Evolutionary conservation across 805 yeast species (phyloP), one percentile per base, ranked within the genome.

Genomic region (Zygosaccharomyces kombuchaensis): DNA sequence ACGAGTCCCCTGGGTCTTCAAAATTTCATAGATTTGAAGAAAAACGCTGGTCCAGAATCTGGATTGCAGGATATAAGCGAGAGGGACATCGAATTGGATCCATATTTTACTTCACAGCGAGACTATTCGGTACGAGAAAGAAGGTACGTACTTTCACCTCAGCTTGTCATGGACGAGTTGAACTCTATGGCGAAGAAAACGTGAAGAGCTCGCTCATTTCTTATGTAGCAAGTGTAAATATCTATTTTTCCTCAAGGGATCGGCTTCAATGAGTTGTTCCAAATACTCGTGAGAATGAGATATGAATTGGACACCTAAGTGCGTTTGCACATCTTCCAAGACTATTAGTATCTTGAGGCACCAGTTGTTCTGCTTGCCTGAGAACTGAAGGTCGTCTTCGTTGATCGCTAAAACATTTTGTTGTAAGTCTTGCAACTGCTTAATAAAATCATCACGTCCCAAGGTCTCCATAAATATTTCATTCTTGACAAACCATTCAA

Each of bases 331-430:
- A 21, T 57, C 59, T 57, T 76, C 71, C 32, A 80, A 66, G 21
- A 74, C 71, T 26, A 83, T 63, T 16, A 80, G 68, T 9, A 77
- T 70, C 55, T 86, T 84, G 49, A 87, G 64, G 57, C 96, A 89
- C 91, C 96, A 84, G 38, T 73, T 73, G 57, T 83, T 81, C 47
- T 81, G 87, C 43, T 58, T 62, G 0, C 77, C 81, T 50, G 70
- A 72, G 56, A 87, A 89, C 6, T 80, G 87, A 27, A 74, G 70
- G 58, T 93, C 98, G 39, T 87, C 73, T 29, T 76, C 81, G 56
- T 84, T 81, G 43, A 90, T 72, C 50, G 85, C 88, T 6, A 72
- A 59, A 6, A 89, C 71, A 16, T 72, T 71, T 1, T 56, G 49
- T 7, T 79, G 62, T 40, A 85, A 80, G 1, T 65, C 59, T 1